Conservation (phyloP, 176 grass and related monocot genomes). For the Guadua angustifolia region DNA sequence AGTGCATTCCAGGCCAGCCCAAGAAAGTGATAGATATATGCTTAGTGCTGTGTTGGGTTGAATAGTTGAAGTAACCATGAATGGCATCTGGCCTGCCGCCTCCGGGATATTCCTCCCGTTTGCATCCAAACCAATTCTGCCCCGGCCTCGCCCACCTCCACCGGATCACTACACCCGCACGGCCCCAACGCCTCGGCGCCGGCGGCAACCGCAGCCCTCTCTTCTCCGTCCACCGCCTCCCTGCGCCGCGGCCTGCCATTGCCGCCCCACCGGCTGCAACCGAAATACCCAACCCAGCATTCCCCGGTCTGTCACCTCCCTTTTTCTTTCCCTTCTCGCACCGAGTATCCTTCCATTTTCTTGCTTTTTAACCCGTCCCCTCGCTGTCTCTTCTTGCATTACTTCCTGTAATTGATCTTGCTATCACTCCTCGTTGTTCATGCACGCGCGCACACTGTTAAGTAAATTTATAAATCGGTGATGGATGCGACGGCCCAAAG, state of each 20-base stretch:
- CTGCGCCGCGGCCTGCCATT: too few relatives aligned
- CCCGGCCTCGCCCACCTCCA: background rate
- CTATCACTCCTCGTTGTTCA: background rate
- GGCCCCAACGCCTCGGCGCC: background rate
- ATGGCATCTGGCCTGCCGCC: constrained; percentile 13
- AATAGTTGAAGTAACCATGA: too few relatives aligned
- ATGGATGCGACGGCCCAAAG: background rate
- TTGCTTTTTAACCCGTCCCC: background rate
- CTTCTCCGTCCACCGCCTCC: too few relatives aligned
- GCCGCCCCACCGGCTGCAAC: too few relatives aligned
- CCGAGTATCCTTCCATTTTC: too few relatives aligned
- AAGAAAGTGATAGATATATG: too few relatives aligned
- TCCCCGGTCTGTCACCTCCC: too few relatives aligned
- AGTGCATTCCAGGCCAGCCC: too few relatives aligned
- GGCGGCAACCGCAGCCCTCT: too few relatives aligned
- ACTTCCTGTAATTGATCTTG: background rate
- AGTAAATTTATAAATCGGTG: background rate
- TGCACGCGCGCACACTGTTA: background rate
- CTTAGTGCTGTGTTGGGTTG: too few relatives aligned
- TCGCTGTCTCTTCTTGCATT: background rate
- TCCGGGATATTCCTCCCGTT: constrained; percentile 16
- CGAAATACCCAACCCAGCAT: too few relatives aligned
- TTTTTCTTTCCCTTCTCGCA: too few relatives aligned
- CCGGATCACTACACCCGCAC: constrained; percentile 10
- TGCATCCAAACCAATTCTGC: background rate